A percentile compares a stretch with the other conserved stretches of the same genome.
Evolutionary conservation across 2,329 filamentous ascomycete genomes (phyloP).

Genomic region (Ophiostoma novo-ulmi): DNA sequence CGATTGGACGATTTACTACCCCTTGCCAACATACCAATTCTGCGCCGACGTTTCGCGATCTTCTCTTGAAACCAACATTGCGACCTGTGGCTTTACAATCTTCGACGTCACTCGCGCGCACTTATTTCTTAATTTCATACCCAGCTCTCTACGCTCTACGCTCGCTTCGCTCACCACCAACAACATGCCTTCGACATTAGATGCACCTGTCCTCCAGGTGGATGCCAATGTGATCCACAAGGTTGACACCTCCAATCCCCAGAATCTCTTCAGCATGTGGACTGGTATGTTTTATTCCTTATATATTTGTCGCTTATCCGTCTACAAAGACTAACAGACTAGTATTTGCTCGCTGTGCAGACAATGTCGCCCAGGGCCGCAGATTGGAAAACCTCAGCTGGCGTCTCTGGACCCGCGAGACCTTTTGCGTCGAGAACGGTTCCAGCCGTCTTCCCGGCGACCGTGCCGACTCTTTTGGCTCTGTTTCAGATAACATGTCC

Average conservation of each 20-base stretch:
- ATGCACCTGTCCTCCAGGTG: constrained; percentile 82
- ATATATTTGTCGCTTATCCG: background rate
- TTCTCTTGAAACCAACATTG: background rate
- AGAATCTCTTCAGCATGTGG: constrained; percentile 96
- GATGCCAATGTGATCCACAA: constrained; percentile 89
- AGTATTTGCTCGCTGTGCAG: constrained; percentile 94
- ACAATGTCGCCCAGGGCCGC: constrained; percentile 87
- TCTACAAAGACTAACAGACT: constrained; percentile 21
- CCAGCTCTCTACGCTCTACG: background rate
- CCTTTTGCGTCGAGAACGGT: constrained; percentile 69
- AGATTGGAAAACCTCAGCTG: constrained; percentile 93
- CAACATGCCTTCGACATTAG: constrained; percentile 76
- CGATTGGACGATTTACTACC: constrained; percentile 14
- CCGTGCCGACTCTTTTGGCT: constrained; percentile 15
- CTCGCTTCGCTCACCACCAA: constrained; percentile 24
- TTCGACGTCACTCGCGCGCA: background rate
- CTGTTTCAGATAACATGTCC: constrained; percentile 41
- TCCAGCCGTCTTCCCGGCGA: background rate
- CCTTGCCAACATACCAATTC: background rate
- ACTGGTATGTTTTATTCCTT: constrained; percentile 59
- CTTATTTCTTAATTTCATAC: background rate
- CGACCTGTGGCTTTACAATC: background rate
- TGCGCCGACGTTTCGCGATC: constrained; percentile 13
- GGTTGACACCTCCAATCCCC: constrained; percentile 86
- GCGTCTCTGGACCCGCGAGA: constrained; percentile 91